Evolutionary conservation across 2,329 filamentous ascomycete species (phyloP).

Genomic region (Fusarium multiceps): DNA sequence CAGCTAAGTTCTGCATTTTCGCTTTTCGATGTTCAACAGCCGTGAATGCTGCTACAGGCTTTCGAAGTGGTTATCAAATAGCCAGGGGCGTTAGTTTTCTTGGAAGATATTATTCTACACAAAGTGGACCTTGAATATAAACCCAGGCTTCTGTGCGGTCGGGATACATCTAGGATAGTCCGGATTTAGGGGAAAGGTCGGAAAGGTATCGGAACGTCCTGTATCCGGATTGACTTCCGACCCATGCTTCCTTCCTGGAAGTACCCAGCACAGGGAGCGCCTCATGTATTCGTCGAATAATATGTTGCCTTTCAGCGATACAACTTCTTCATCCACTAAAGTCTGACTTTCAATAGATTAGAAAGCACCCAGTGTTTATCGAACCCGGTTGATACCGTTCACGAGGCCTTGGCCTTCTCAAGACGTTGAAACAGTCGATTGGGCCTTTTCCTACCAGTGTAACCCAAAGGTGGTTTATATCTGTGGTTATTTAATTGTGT

Average conservation of each 20-base stretch:
- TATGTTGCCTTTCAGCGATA: neutral
- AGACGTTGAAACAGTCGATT: neutral
- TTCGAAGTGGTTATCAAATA: neutral
- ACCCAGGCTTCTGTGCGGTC: neutral
- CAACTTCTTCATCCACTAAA: accelerated
- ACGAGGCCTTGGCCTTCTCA: neutral
- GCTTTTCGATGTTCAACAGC: neutral
- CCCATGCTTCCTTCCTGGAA: too few relatives aligned
- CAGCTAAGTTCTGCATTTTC: neutral
- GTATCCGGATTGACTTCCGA: neutral
- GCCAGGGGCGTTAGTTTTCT: neutral
- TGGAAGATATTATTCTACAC: accelerated
- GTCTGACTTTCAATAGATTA: neutral
- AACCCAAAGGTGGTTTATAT: neutral
- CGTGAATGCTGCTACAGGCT: neutral
- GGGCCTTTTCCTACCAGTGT: too few relatives aligned
- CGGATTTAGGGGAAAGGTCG: neutral
- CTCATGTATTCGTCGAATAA: neutral
- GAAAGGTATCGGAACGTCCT: neutral
- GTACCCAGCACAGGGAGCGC: too few relatives aligned
- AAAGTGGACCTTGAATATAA: too few relatives aligned
- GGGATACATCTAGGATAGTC: neutral
- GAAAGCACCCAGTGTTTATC: accelerated
- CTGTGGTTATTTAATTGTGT: too few relatives aligned
- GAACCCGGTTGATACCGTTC: neutral